A percentile compares a stretch with the other conserved stretches of the same genome.
These are phyloP conservation scores for Schizophyllum commune DNA, from an alignment of 1,284 basidiomycete species.

Conservation along the genomic window DNA sequence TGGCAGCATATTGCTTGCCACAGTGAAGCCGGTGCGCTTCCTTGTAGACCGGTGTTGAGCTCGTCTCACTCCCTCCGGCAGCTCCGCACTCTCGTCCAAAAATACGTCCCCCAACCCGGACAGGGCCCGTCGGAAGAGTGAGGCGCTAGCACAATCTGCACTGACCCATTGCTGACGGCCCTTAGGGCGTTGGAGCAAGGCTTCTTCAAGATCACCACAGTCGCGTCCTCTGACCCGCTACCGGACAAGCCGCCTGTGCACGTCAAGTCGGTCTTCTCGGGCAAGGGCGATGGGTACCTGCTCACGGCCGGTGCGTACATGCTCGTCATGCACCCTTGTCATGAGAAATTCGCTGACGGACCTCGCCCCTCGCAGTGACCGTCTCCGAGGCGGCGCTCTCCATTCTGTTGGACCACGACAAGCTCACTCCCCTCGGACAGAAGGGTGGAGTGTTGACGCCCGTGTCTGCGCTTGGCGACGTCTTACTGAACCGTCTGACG, in stretches of 20 bases:
- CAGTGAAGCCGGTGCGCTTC: conserved; percentile 5
- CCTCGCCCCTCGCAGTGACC: conserved; percentile 43
- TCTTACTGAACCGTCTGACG: conserved; percentile 57
- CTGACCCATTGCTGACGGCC: conserved; percentile 4
- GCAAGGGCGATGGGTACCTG: conserved; percentile 74
- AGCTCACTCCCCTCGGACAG: conserved; percentile 47
- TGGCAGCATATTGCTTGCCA: conserved; percentile 24
- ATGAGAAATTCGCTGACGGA: background rate
- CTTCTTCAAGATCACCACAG: conserved; percentile 47
- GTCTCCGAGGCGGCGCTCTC: conserved; percentile 70
- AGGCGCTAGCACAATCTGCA: conserved; percentile 4
- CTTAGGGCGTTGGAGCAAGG: conserved; percentile 52
- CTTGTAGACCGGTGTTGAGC: too few species aligned
- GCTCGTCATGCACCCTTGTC: background rate
- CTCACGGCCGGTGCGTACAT: conserved; percentile 55
- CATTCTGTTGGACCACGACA: conserved; percentile 45
- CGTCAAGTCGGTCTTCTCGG: conserved; percentile 52
- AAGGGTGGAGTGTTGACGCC: conserved; percentile 76
- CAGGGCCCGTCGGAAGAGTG: conserved; percentile 58
- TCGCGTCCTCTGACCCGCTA: conserved; percentile 36
- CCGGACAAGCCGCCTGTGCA: conserved; percentile 31
- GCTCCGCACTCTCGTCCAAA: conserved; percentile 48
- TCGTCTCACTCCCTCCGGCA: conserved; percentile 23
- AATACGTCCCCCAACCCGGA: conserved; percentile 45
- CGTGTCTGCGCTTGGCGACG: conserved; percentile 68